A percentile compares a stretch with the other conserved stretches of the same genome.
phyloP scores from a whole-genome alignment of 768 basidiomycete species.

The Sarcodon aspratus region DNA sequence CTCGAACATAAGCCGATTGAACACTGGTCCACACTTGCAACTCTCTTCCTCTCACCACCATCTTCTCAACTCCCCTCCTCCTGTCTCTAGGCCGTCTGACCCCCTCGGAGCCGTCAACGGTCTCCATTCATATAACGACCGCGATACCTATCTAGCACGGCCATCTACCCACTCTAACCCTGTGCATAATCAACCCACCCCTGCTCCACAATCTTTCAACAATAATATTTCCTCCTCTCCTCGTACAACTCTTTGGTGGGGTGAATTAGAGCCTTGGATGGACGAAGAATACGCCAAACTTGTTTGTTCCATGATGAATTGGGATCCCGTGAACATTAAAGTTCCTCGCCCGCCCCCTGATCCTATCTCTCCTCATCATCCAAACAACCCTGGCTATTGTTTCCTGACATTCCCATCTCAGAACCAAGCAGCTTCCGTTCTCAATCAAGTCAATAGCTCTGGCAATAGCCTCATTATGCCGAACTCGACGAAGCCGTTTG shows the following conservation, averaged over 20 bases:
- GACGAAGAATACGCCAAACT: conserved; percentile 91
- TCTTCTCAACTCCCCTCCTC: background rate
- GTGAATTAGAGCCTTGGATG: conserved; percentile 93
- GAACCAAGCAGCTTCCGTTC: conserved; percentile 56
- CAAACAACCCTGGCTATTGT: conserved; percentile 83
- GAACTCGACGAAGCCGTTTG: conserved; percentile 73
- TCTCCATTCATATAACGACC: background rate
- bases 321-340: conserved; percentile 69
- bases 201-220: background rate
- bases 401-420: conserved; percentile 78
- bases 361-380: conserved; percentile 44
- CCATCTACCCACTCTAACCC: background rate
- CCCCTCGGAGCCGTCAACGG: background rate
- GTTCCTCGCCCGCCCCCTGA: conserved; percentile 57
- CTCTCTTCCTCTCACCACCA: background rate
- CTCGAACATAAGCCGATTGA: background rate
- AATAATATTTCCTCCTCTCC: background rate
- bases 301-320: conserved; percentile 77
- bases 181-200: background rate
- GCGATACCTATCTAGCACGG: background rate
- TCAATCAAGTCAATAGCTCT: conserved; percentile 49
- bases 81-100: background rate
- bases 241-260: conserved; percentile 72
- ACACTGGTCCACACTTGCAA: background rate
- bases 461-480: conserved; percentile 58